Conservation (phyloP, 345 rosid species). For the Salix koriyanagi region DNA sequence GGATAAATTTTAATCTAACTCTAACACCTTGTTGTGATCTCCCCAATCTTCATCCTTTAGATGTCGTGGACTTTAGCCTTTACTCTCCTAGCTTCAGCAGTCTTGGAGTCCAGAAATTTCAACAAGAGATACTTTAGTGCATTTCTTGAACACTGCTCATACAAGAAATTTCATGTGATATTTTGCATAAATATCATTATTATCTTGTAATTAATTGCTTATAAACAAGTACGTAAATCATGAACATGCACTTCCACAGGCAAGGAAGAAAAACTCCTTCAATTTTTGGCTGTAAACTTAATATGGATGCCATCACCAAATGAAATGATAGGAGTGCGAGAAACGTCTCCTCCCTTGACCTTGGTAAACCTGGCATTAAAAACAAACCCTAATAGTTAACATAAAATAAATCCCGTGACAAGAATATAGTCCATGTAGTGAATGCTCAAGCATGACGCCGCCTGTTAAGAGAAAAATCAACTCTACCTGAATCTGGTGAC, state of each 20-base stretch:
- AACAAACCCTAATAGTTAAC: neutral
- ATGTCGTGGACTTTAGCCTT: too few species aligned
- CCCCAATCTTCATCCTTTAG: too few species aligned
- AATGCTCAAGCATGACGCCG: neutral
- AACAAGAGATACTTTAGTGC: neutral
- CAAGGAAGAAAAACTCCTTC: neutral
- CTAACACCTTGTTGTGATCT: too few species aligned
- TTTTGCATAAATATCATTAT: neutral
- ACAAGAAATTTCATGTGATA: neutral
- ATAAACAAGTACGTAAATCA: neutral
- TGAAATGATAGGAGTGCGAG: neutral
- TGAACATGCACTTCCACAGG: neutral
- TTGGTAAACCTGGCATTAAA: neutral
- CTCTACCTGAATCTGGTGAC: conserved; percentile 13
- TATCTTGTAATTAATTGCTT: neutral
- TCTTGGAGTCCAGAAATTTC: too few species aligned
- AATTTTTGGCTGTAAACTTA: neutral
- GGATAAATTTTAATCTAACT: too few species aligned
- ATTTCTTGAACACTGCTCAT: neutral
- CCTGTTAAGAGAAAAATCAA: neutral
- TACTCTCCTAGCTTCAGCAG: too few species aligned
- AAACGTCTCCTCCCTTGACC: neutral
- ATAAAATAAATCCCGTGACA: neutral
- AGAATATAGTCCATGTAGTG: neutral
- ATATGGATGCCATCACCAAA: neutral